phyloP scores from a whole-genome alignment of 2,329 filamentous ascomycete genomes.

The Trichoderma simmonsii region DNA sequence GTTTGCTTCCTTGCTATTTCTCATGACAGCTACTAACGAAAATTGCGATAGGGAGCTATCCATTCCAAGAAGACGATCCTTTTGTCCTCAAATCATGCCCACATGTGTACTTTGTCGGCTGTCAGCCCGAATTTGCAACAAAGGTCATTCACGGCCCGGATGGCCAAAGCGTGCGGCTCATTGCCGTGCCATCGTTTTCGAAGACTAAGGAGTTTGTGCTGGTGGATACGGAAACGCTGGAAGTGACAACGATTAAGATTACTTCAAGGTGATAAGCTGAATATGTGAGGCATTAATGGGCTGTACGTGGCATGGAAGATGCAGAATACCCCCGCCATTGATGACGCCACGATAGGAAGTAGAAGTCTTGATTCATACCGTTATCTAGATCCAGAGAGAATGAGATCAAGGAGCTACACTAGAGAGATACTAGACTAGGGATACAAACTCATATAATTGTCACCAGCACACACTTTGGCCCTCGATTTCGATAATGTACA shows the following conservation, averaged over 20 bases:
- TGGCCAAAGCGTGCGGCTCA: constrained; percentile 69
- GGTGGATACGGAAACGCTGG: constrained; percentile 80
- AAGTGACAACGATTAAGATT: constrained; percentile 68
- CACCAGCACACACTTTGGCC: neutral
- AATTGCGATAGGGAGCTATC: constrained; percentile 73
- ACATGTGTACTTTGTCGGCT: constrained; percentile 87
- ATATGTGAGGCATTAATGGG: neutral
- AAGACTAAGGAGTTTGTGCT: constrained; percentile 76
- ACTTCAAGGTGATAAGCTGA: neutral
- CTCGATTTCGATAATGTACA: neutral
- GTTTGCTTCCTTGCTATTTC: neutral
- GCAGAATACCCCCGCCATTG: neutral
- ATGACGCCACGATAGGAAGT: neutral
- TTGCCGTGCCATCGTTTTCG: constrained; percentile 81
- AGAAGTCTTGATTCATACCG: neutral
- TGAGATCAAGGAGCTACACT: neutral
- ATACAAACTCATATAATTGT: neutral
- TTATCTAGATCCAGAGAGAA: neutral
- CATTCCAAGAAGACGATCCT: constrained; percentile 89
- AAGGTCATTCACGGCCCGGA: constrained; percentile 63
- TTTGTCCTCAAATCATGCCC: constrained; percentile 84
- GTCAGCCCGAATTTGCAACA: constrained; percentile 75
- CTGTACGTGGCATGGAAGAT: neutral
- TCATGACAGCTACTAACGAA: constrained; percentile 18
- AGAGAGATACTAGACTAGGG: neutral